Conservation (phyloP, 2,329 filamentous ascomycete species). For the Xylaria sp. region DNA sequence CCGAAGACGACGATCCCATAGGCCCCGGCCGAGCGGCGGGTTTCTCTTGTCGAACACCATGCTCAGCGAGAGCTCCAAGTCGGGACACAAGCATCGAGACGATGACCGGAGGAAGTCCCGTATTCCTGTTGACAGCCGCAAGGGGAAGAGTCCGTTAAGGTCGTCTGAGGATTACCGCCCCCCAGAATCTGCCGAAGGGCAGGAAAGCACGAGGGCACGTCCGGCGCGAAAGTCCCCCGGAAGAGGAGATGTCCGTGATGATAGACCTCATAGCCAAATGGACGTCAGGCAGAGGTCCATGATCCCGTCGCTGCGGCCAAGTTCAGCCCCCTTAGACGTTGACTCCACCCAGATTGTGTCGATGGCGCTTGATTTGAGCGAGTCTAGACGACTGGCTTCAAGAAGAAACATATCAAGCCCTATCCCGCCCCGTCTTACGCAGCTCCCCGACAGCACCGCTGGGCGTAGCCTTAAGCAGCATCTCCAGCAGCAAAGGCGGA, state of each 20-base stretch:
- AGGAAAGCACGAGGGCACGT: slow-evolving; percentile 34
- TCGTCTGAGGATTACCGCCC: slow-evolving; percentile 35
- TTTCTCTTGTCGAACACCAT: slow-evolving; percentile 63
- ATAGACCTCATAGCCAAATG: slow-evolving; percentile 44
- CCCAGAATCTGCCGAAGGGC: slow-evolving; percentile 26
- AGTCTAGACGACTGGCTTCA: slow-evolving; percentile 75
- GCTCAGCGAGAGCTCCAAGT: slow-evolving; percentile 42
- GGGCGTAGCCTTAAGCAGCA: slow-evolving; percentile 74
- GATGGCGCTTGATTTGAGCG: slow-evolving; percentile 88
- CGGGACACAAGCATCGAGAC: slow-evolving; percentile 43
- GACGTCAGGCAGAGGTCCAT: slow-evolving; percentile 43
- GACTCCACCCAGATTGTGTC: slow-evolving; percentile 92
- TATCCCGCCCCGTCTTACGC: slow-evolving; percentile 62
- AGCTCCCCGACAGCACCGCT: slow-evolving; percentile 63
- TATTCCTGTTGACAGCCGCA: slow-evolving; percentile 48
- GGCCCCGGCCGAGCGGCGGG: slow-evolving; percentile 59
- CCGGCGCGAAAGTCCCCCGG: slow-evolving; percentile 33
- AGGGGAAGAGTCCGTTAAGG: slow-evolving; percentile 43
- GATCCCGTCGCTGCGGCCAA: slow-evolving; percentile 44
- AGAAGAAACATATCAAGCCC: slow-evolving; percentile 66
- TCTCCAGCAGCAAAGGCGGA: slow-evolving; percentile 75
- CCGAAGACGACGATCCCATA: slow-evolving; percentile 52
- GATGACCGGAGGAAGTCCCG: slow-evolving; percentile 49
- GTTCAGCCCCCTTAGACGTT: slow-evolving; percentile 63
- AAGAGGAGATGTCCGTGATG: slow-evolving; percentile 35